Conservation (phyloP, 140 eudicot genomes). For the Cichorium intybus region DNA sequence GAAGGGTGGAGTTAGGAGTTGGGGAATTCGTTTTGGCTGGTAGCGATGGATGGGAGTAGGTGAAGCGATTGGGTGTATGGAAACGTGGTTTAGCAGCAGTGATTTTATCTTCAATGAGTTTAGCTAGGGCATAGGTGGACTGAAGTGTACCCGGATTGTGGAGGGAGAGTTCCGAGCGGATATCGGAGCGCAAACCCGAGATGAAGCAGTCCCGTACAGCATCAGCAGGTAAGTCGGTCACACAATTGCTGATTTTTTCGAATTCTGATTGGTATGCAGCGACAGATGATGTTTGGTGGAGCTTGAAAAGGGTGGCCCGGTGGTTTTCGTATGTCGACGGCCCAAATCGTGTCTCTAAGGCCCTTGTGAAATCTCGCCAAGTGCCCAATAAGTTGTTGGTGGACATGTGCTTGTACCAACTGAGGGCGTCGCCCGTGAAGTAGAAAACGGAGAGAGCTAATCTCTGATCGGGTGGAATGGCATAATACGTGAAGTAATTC, state of each 20-base stretch:
- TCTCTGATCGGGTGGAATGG: no score
- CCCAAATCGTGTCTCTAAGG: neutral
- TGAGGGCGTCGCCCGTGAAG: no score
- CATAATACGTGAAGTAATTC: no score
- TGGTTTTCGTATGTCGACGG: neutral
- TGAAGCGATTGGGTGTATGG: no score
- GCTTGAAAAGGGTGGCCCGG: neutral
- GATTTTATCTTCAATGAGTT: neutral
- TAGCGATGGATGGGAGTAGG: no score
- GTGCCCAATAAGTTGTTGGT: neutral
- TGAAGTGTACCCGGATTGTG: neutral
- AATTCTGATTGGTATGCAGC: neutral
- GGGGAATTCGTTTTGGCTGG: no score
- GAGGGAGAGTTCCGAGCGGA: neutral
- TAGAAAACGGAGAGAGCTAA: no score
- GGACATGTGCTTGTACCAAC: neutral
- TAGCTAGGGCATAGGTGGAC: neutral
- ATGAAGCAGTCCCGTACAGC: neutral
- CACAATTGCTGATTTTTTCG: neutral
- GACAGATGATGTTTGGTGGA: neutral
- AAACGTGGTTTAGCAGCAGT: no score
- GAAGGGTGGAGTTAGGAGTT: no score
- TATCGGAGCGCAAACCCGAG: neutral
- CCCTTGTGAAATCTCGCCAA: neutral
- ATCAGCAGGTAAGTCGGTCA: neutral